These are phyloP conservation scores for Choanephora cucurbitarum DNA, from an alignment of 371 early-diverging fungal species.

Conservation along the genomic window DNA sequence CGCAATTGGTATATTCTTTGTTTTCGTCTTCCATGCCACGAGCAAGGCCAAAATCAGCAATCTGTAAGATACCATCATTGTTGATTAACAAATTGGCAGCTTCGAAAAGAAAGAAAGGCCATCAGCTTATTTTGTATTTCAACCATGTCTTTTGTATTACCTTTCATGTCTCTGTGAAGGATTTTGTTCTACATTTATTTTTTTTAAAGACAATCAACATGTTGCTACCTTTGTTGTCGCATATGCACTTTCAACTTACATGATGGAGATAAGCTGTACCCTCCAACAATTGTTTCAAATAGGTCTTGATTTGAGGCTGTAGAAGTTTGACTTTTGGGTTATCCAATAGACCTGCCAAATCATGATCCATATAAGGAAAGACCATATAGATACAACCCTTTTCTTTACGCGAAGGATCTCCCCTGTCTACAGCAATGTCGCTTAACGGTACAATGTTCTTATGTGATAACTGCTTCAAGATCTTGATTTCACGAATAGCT, in stretches of 20 bases:
- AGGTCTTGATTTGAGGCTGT: constrained; percentile 77
- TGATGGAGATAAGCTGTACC: constrained; percentile 85
- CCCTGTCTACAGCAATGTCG: constrained; percentile 76
- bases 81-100: constrained; percentile 91
- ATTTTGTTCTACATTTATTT: constrained; percentile 78
- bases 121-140: background rate
- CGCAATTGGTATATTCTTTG: constrained; percentile 83
- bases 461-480: constrained; percentile 82
- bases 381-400: constrained; percentile 85
- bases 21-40: constrained; percentile 65
- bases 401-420: constrained; percentile 37
- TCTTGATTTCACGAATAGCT: constrained; percentile 93
- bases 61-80: constrained; percentile 88
- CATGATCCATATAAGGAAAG: constrained; percentile 96
- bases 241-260: too few relatives aligned
- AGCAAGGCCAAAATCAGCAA: constrained; percentile 99
- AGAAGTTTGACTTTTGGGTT: constrained; percentile 70
- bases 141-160: constrained; percentile 23
- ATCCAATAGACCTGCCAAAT: constrained; percentile 84
- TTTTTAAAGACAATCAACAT: too few relatives aligned
- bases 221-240: too few relatives aligned
- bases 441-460: constrained; percentile 84
- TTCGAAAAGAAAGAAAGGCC: constrained; percentile 30
- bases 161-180: constrained; percentile 91
- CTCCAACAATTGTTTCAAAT: constrained; percentile 81